Conservation (phyloP, 257 asterid species). For the Rhazya stricta region DNA sequence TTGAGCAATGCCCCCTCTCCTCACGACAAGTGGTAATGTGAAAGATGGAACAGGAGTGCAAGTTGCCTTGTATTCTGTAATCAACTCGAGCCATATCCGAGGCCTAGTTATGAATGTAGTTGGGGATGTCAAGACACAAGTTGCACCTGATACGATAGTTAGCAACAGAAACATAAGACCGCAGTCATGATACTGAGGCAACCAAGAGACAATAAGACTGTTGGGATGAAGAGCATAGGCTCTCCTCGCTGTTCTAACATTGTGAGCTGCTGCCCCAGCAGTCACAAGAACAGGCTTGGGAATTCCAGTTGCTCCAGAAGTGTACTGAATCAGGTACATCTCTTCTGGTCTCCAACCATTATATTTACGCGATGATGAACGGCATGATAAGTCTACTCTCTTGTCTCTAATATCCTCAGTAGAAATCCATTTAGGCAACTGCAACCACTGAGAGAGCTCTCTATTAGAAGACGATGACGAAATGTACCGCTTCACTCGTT, state of each 20-base stretch:
- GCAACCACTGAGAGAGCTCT: slow-evolving; percentile 30
- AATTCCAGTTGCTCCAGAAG: slow-evolving; percentile 73
- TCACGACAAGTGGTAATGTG: slow-evolving; percentile 61
- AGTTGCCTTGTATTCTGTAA: slow-evolving; percentile 44
- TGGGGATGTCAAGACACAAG: slow-evolving; percentile 63
- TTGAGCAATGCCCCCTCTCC: slow-evolving; percentile 36
- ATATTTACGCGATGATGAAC: slow-evolving; percentile 17
- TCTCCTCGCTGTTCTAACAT: slow-evolving; percentile 60
- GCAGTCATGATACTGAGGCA: slow-evolving; percentile 83
- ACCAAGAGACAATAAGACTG: slow-evolving; percentile 68
- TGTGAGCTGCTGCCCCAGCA: slow-evolving; percentile 88
- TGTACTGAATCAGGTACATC: slow-evolving; percentile 65
- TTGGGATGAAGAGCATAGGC: slow-evolving; percentile 64
- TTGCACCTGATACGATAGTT: slow-evolving; percentile 63
- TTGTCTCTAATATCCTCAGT: slow-evolving; percentile 33
- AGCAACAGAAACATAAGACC: slow-evolving; percentile 71
- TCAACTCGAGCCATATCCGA: slow-evolving; percentile 67
- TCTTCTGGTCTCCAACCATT: slow-evolving; percentile 56
- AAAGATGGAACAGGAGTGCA: slow-evolving; percentile 82
- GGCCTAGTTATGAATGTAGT: slow-evolving; percentile 60
- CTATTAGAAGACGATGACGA: slow-evolving; percentile 19
- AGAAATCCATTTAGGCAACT: slow-evolving; percentile 42
- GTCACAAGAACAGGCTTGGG: slow-evolving; percentile 77
- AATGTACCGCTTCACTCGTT: slow-evolving; percentile 27
- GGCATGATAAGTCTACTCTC: not conserved